Evolutionary conservation across 2,329 filamentous ascomycete species (phyloP).

Genomic region (Thermothelomyces thermophilus): DNA sequence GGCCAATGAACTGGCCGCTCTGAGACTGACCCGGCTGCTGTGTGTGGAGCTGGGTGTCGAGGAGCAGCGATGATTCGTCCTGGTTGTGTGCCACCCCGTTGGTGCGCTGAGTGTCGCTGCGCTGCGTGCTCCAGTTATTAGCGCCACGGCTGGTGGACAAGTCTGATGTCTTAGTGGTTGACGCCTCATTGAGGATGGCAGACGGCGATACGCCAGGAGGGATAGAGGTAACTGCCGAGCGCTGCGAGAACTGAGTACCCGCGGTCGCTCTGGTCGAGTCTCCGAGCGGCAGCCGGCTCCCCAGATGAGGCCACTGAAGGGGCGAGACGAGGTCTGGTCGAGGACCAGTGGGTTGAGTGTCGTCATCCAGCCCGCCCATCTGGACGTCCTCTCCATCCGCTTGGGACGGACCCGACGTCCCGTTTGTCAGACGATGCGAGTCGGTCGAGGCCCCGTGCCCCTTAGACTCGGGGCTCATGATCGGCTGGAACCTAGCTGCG

Average conservation of each 20-base stretch:
- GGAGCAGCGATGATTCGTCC: constrained; percentile 40
- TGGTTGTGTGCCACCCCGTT: constrained; percentile 52
- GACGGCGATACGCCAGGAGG: constrained; percentile 53
- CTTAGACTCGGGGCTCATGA: constrained; percentile 54
- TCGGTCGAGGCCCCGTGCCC: constrained; percentile 42
- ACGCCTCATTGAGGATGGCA: constrained; percentile 71
- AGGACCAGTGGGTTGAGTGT: constrained; percentile 37
- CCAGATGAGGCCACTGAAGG: constrained; percentile 34
- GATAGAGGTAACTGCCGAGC: constrained; percentile 52
- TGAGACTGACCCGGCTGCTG: constrained; percentile 31
- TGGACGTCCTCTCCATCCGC: constrained; percentile 50
- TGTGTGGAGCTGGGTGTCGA: constrained; percentile 51
- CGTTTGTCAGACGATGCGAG: constrained; percentile 46
- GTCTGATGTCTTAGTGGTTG: constrained; percentile 84
- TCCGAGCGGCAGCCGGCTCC: constrained; percentile 24
- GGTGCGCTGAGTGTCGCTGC: constrained; percentile 61
- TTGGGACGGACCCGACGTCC: constrained; percentile 44
- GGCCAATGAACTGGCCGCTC: constrained; percentile 15
- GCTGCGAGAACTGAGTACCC: constrained; percentile 57
- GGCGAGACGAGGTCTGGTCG: constrained; percentile 41
- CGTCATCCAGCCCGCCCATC: constrained; percentile 53
- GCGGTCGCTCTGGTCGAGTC: constrained; percentile 35
- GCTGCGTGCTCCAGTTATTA: constrained; percentile 63
- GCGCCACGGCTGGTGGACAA: constrained; percentile 54
- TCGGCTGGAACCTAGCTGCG: constrained; percentile 48